Percentiles rank a stretch among this genome's conserved stretches.
Evolutionary conservation across 768 basidiomycete genomes (phyloP).

Genomic region (Mycena maculata): DNA sequence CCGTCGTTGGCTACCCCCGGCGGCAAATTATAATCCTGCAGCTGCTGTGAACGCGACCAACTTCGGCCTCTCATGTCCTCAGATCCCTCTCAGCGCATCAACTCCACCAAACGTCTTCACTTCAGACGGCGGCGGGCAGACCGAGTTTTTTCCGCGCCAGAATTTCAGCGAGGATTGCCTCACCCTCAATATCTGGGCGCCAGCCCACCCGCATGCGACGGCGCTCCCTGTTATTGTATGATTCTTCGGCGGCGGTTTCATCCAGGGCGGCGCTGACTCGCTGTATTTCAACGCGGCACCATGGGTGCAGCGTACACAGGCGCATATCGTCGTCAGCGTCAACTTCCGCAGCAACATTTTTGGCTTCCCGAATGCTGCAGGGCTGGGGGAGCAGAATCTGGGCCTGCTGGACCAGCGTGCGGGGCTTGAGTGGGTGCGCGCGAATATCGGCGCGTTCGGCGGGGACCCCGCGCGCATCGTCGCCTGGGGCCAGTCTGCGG

Average conservation of each 20-base stretch:
- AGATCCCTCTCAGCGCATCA: too few relatives aligned
- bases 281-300: slow-evolving; percentile 36
- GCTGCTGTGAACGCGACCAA: neutral
- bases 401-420: slow-evolving; percentile 8
- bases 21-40: neutral
- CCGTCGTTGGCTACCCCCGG: neutral
- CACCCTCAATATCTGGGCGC: too few relatives aligned
- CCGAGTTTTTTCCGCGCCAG: too few relatives aligned
- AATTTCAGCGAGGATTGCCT: too few relatives aligned
- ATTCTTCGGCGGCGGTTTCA: slow-evolving; percentile 3
- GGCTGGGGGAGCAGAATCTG: neutral
- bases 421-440: slow-evolving; percentile 1
- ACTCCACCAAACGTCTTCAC: too few relatives aligned
- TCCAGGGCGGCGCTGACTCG: neutral
- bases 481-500: slow-evolving; percentile 6
- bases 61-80: neutral
- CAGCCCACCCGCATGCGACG: too few relatives aligned
- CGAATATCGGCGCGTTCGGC: neutral
- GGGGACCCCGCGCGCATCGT: neutral
- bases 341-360: slow-evolving; percentile 16
- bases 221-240: too few relatives aligned
- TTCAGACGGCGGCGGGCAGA: too few relatives aligned
- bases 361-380: slow-evolving; percentile 8
- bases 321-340: slow-evolving; percentile 13
- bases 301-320: slow-evolving; percentile 27